Percentiles rank a stretch among this genome's conserved stretches.
Conservation (phyloP, 148 eudicot species). For the Rhododendron williamsianum region DNA sequence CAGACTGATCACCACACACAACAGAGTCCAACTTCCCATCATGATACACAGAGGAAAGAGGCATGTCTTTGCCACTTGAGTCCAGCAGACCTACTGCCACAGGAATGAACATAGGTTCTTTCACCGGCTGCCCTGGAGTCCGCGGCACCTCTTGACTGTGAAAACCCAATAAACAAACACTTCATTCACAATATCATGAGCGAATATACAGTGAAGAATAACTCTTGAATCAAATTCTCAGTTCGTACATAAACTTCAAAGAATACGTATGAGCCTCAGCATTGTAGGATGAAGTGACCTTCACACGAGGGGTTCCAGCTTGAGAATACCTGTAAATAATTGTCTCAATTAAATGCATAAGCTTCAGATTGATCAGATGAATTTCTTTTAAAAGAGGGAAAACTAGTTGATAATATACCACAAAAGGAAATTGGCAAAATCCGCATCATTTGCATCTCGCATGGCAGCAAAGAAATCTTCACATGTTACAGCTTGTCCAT, state of each 20-base stretch:
- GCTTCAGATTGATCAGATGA: neutral
- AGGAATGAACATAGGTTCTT: conserved; percentile 98
- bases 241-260: conserved; percentile 68
- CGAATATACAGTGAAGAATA: neutral
- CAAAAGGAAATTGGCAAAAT: conserved; percentile 80
- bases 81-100: conserved; percentile 73
- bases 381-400: neutral
- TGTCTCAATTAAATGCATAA: conserved; percentile 8
- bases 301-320: conserved; percentile 91
- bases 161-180: conserved; percentile 6
- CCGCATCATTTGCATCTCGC: conserved; percentile 94
- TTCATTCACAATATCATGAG: neutral
- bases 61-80: conserved; percentile 81
- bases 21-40: conserved; percentile 63
- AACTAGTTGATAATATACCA: conserved; percentile 42
- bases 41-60: conserved; percentile 69
- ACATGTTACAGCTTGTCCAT: conserved; percentile 98
- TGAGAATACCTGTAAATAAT: conserved; percentile 73
- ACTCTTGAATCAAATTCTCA: neutral
- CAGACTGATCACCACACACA: conserved; percentile 39
- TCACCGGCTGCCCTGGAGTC: conserved; percentile 84
- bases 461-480: conserved; percentile 96
- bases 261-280: conserved; percentile 63
- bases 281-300: conserved; percentile 71
- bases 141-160: conserved; percentile 88